Base-by-base conservation (phyloP, 805 yeast species). In the Wickerhamiella qilinensis region DNA sequence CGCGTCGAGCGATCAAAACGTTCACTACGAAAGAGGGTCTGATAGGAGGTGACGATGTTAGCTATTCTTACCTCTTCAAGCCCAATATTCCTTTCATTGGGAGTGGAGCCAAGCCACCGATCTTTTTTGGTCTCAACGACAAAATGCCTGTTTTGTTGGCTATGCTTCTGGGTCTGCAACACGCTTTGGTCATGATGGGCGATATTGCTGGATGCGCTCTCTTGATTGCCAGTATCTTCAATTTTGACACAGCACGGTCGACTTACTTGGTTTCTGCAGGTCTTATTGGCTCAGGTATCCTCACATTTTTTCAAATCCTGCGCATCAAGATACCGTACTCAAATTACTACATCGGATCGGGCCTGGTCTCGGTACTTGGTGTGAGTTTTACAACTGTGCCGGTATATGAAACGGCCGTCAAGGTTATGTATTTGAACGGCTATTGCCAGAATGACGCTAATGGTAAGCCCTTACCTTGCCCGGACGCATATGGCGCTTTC, bases 301-400 rank as follows among this genome's bases (percentile, higher is more conserved):
- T 83, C 36, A 77, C 93, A 0, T 48, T 67, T 20, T 59, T 84
- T 48, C 91, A 80, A 54, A 77, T 83, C 56, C 77, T 91, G 4
- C 68, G 93, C 46, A 73, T 83, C 60, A 81, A 73, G 52, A 70
- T 83, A 40, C 73, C 65, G 19, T 67, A 68, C 34, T 80, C 93
- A 3, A 75, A 72, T 20, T 82, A 78, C 58, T 80, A 69, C 52
- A 55, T 84, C 22, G 94, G 94, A 31, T 80, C 94, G 0, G 94
- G 94, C 31, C 58, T 83, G 46, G 63, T 84, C 35, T 78, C 88
- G 15, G 93, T 83, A 32, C 93, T 83, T 18, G 94, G 94, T 48
- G 80, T 93, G 9, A 78, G 91, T 1, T 83, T 83, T 55, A 82
- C 93, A 11, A 82, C 93, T 22, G 78, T 83, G 52, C 67, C 85